These are phyloP conservation scores for Botryotinia convoluta DNA, from an alignment of 2,329 filamentous ascomycete genomes.

Conservation along the genomic window DNA sequence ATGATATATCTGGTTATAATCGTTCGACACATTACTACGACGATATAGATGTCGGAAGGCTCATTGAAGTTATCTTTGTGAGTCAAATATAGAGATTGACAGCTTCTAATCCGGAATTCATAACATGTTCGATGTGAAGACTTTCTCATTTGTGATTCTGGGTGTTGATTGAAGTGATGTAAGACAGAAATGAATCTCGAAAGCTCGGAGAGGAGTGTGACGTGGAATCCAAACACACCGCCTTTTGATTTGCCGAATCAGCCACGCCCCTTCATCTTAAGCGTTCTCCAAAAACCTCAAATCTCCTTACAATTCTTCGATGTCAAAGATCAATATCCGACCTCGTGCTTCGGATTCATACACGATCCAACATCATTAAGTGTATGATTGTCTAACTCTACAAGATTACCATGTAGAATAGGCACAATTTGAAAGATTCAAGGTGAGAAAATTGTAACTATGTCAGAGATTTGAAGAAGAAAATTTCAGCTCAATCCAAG, in stretches of 20 bases:
- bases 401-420: not conserved
- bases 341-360: not conserved
- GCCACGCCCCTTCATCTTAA: not conserved
- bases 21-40: not conserved
- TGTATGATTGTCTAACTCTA: not conserved
- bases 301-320: not conserved
- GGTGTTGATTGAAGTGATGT: not conserved
- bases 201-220: not conserved
- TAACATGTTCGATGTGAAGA: not conserved
- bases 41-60: not conserved
- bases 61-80: not conserved
- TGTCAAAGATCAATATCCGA: not conserved
- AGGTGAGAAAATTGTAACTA: too few relatives aligned
- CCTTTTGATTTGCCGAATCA: not conserved
- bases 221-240: fast-evolving
- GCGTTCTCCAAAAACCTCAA: not conserved
- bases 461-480: not conserved
- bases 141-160: not conserved
- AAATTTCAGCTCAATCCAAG: not conserved
- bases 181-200: not conserved
- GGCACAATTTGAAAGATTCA: not conserved
- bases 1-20: not conserved
- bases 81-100: not conserved
- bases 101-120: not conserved
- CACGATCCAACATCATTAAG: not conserved